Percentiles rank a stretch among this genome's conserved stretches.
phyloP scores from a whole-genome alignment of 805 yeast species.

The Candida ipomoeae region DNA sequence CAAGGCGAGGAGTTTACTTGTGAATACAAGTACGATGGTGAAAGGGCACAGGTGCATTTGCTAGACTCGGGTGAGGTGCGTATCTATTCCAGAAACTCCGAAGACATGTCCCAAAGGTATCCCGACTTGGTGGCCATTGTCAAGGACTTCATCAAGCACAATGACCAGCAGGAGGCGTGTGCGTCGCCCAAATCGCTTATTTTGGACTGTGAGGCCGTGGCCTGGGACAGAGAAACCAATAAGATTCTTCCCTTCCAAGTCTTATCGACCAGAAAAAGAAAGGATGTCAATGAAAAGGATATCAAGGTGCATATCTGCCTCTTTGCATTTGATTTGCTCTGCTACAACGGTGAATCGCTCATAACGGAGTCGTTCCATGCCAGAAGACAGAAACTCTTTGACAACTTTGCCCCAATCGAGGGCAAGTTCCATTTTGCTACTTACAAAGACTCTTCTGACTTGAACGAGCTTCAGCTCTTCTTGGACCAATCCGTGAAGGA shows the following conservation, averaged over 20 bases:
- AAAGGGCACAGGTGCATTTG: conserved; percentile 90
- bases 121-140: conserved; percentile 81
- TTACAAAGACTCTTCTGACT: conserved; percentile 60
- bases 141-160: conserved; percentile 48
- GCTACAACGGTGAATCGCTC: conserved; percentile 66
- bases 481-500: conserved; percentile 86
- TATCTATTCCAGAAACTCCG: conserved; percentile 91
- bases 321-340: conserved; percentile 85
- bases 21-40: conserved; percentile 97
- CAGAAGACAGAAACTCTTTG: conserved; percentile 59
- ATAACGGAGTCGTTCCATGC: conserved; percentile 64
- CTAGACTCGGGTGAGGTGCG: conserved; percentile 60
- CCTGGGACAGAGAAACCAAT: conserved; percentile 79
- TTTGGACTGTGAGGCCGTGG: conserved; percentile 95
- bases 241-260: conserved; percentile 92
- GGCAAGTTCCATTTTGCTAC: conserved; percentile 86
- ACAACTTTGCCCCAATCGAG: conserved; percentile 53
- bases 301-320: conserved; percentile 89
- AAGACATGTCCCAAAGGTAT: conserved; percentile 93
- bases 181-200: conserved; percentile 54
- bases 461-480: conserved; percentile 74
- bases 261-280: conserved; percentile 87
- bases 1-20: conserved; percentile 84
- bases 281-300: conserved; percentile 82
- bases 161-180: conserved; percentile 10